A percentile compares a stretch with the other conserved stretches of the same genome.
Conservation (phyloP, 208 protist species). For the Zelonia costaricensis region DNA sequence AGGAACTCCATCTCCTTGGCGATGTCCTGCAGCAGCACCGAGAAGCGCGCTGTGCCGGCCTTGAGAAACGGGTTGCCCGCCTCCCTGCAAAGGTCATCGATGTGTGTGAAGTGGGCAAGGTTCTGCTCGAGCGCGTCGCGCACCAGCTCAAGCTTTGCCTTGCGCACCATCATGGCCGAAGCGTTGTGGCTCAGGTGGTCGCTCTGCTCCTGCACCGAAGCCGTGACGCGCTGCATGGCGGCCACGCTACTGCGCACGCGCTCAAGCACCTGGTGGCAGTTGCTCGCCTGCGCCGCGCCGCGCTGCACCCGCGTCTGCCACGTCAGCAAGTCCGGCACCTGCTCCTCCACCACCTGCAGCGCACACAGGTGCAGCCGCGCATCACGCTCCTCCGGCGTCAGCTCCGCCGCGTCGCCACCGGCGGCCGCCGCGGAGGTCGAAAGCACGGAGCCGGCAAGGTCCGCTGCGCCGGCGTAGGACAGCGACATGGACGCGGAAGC, state of each 20-base stretch:
- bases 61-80: slow-evolving; percentile 61
- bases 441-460: not conserved
- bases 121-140: slow-evolving; percentile 70
- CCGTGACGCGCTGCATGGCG: slow-evolving; percentile 70
- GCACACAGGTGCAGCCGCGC: slow-evolving; percentile 24
- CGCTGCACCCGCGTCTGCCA: slow-evolving; percentile 52
- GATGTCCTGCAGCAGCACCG: slow-evolving; percentile 75
- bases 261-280: slow-evolving; percentile 50
- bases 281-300: slow-evolving; percentile 39
- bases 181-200: slow-evolving; percentile 74
- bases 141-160: slow-evolving; percentile 75
- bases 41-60: slow-evolving; percentile 62
- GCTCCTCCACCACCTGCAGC: slow-evolving; percentile 33
- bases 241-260: slow-evolving; percentile 42
- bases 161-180: slow-evolving; percentile 71
- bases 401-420: not conserved
- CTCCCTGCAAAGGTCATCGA: slow-evolving; percentile 75
- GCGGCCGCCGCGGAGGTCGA: not conserved
- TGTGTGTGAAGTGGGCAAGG: slow-evolving; percentile 75
- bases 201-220: slow-evolving; percentile 75
- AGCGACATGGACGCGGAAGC: not conserved
- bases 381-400: slow-evolving; percentile 10
- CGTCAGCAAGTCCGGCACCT: slow-evolving; percentile 42
- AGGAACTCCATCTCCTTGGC: slow-evolving; percentile 81
- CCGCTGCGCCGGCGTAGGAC: not conserved